Percentiles rank a stretch among this genome's conserved stretches.
These are phyloP conservation scores for Zygotorulaspora mrakii DNA, from an alignment of 1,139 yeast species.

Conservation along the genomic window DNA sequence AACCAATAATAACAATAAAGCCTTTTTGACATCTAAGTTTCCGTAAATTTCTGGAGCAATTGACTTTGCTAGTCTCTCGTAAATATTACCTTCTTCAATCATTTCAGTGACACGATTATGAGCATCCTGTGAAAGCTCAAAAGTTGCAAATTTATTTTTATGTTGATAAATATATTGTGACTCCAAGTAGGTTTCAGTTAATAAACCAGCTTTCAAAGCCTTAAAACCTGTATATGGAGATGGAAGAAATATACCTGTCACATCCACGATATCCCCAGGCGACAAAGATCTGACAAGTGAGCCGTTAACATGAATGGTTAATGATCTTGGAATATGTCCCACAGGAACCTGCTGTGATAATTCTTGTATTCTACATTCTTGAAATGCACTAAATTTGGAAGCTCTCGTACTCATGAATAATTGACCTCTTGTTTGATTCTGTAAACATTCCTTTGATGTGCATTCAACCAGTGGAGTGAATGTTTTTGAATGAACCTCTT, in stretches of 20 bases:
- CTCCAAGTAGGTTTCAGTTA: conserved; percentile 91
- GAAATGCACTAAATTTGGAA: conserved; percentile 90
- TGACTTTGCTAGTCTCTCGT: conserved; percentile 75
- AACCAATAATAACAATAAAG: conserved; percentile 73
- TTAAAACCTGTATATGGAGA: conserved; percentile 93
- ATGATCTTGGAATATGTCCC: conserved; percentile 91
- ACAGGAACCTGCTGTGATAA: conserved; percentile 95
- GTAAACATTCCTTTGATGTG: conserved; percentile 72
- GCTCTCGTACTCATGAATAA: conserved; percentile 93
- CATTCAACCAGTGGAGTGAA: conserved; percentile 87
- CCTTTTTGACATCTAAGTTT: conserved; percentile 89
- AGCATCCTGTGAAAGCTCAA: conserved; percentile 56
- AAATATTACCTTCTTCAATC: conserved; percentile 60
- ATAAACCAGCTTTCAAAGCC: conserved; percentile 85
- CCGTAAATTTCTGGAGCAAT: conserved; percentile 99
- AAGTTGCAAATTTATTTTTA: conserved; percentile 77
- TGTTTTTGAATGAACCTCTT: conserved; percentile 80
- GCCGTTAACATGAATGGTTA: conserved; percentile 84
- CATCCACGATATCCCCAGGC: conserved; percentile 95
- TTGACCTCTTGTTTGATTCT: conserved; percentile 82
- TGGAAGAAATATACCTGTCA: conserved; percentile 89
- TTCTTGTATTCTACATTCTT: conserved; percentile 93
- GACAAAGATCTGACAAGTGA: conserved; percentile 78
- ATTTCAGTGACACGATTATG: conserved; percentile 54
- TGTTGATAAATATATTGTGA: conserved; percentile 84